These are phyloP conservation scores for Trichomonas vaginalis DNA, from an alignment of 208 protist genomes.

Conservation along the genomic window DNA sequence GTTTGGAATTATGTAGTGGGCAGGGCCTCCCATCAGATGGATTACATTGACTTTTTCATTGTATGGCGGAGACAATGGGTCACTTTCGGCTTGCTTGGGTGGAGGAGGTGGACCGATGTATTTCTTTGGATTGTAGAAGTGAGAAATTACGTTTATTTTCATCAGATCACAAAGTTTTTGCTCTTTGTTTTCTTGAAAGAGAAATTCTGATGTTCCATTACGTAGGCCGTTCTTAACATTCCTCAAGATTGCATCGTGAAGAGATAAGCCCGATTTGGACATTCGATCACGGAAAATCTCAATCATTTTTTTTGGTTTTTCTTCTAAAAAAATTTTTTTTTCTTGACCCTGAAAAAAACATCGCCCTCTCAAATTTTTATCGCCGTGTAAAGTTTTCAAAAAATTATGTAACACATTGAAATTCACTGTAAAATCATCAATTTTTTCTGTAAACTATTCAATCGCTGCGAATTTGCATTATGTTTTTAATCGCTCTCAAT, in stretches of 20 bases:
- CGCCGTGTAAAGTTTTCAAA: too few species aligned
- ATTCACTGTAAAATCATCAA: too few species aligned
- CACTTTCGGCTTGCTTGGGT: not conserved
- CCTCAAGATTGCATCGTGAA: not conserved
- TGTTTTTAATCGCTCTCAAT: not conserved
- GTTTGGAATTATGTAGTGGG: not conserved
- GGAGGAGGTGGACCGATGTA: not conserved
- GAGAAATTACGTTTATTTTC: not conserved
- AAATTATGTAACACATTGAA: too few species aligned
- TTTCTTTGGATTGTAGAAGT: not conserved
- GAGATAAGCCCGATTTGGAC: not conserved
- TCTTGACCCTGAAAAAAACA: too few species aligned
- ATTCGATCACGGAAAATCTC: not conserved
- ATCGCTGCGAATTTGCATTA: not conserved
- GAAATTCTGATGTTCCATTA: not conserved
- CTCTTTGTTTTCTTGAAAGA: not conserved
- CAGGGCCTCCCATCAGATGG: not conserved
- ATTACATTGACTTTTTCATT: not conserved
- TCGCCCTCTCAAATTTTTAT: too few species aligned
- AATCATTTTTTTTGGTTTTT: too few species aligned
- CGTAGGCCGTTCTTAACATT: not conserved
- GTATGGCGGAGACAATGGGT: not conserved
- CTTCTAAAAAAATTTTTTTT: too few species aligned
- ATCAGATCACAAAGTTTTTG: not conserved
- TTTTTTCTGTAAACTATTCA: too few species aligned